Base-by-base conservation (phyloP, 352 stramenopile species). In the Globisporangium carolinianum region DNA sequence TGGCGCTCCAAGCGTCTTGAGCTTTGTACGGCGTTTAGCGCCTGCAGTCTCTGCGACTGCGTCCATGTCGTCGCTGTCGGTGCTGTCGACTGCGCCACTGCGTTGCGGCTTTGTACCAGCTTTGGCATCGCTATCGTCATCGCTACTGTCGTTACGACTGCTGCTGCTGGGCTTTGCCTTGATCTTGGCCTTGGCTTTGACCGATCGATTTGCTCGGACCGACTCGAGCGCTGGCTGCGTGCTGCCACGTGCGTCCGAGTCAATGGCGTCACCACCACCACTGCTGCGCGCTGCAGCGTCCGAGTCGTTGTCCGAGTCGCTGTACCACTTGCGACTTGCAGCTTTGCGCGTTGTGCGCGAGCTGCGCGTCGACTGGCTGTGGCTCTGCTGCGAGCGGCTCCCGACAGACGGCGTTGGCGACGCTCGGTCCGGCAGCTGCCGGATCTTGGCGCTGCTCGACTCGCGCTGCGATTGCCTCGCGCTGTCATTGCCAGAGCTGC, bases 311-410 rank as follows among this genome's bases (percentile, higher is more conserved):
- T 82, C 75, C 47, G 73, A 75, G 47, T 78, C 73, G 24, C 64
- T 83, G 66, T 79, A 85, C 75, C 72, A 83, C 50, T 83, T 85
- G 45, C 61, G 63, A 0, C 62, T 68, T 3, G 55, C 50, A 6
- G 47, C 58, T 50, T 60, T 71, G 63, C 71, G 80, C 12, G 51
- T 67, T 5, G 51, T 63, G 5, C 55, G 59, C 36, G 59, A 36
- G 36, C 39, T 58, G 15, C 67, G 67, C 42, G 51, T 18, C 24
- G 24, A 4, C n/a, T 41, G 47, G 10, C 12, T 49, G 24, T 60
- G 45, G 17, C n/a, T 48, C 9, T 39, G 53, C 11, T 39, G 50
- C 54, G 5, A 55, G 69, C 18, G 59, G 56, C 24, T 61, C 52
- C 3, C 54, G 65, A 43, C 60, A 64, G 62, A 47, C 18, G 46